Evolutionary conservation across 768 basidiomycete species (phyloP).

Genomic region (Gymnopilus junonius): DNA sequence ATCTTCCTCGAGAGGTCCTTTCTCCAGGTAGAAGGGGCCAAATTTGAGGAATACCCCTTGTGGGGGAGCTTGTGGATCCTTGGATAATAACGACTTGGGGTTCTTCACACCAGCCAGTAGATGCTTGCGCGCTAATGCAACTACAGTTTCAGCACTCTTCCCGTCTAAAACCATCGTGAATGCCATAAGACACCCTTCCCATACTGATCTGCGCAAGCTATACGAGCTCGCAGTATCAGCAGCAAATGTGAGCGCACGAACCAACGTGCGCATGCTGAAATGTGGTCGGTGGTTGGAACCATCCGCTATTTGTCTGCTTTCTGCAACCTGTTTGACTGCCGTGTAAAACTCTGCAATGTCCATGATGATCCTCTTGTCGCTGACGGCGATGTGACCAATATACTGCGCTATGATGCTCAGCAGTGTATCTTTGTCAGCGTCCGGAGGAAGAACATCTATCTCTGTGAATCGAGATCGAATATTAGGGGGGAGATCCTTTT

Average conservation of each 20-base stretch:
- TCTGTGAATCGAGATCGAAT: constrained; percentile 94
- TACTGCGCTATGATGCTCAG: constrained; percentile 88
- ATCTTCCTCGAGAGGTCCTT: constrained; percentile 70
- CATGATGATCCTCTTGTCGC: constrained; percentile 87
- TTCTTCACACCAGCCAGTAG: constrained; percentile 83
- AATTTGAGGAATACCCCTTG: constrained; percentile 71
- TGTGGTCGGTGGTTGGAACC: constrained; percentile 93
- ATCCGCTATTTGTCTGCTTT: constrained; percentile 82
- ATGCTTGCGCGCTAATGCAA: constrained; percentile 72
- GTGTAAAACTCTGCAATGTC: constrained; percentile 92
- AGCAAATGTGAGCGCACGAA: constrained; percentile 89
- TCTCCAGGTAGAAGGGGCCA: constrained; percentile 90
- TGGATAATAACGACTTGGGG: constrained; percentile 71
- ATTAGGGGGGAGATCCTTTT: constrained; percentile 92
- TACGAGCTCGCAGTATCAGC: constrained; percentile 79
- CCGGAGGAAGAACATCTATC: constrained; percentile 93
- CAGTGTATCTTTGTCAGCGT: constrained; percentile 89
- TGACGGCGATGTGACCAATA: constrained; percentile 80
- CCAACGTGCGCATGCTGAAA: constrained; percentile 95
- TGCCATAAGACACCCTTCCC: constrained; percentile 98
- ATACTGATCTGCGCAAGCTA: constrained; percentile 83
- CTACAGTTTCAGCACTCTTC: constrained; percentile 69
- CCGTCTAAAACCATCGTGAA: constrained; percentile 94
- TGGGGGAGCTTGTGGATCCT: constrained; percentile 64
- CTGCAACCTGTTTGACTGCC: constrained; percentile 76